Conservation (phyloP, 2,329 filamentous ascomycete genomes). For the Aspergillus pseudoterreus region DNA sequence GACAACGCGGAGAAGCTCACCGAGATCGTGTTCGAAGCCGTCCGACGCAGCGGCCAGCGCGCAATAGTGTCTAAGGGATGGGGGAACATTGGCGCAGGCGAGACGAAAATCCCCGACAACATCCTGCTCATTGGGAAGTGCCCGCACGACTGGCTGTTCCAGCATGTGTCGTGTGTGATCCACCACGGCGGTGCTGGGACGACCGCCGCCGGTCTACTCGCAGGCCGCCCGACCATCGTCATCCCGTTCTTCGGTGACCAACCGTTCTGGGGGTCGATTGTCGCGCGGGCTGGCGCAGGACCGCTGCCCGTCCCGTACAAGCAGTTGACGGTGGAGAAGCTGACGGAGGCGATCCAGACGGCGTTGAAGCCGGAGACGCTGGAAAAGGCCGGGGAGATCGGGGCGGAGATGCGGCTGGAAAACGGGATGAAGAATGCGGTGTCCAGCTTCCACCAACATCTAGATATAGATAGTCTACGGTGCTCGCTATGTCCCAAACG, state of each 20-base stretch:
- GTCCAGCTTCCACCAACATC: constrained; percentile 66
- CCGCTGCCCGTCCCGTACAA: constrained; percentile 68
- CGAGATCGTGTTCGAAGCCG: constrained; percentile 66
- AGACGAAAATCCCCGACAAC: constrained; percentile 65
- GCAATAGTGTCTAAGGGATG: constrained; percentile 84
- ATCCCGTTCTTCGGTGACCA: constrained; percentile 87
- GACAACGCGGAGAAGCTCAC: constrained; percentile 72
- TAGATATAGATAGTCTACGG: constrained; percentile 63
- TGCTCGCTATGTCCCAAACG: constrained; percentile 67
- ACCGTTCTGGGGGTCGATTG: constrained; percentile 78
- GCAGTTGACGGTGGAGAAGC: constrained; percentile 60
- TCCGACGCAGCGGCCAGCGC: constrained; percentile 64
- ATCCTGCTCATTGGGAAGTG: constrained; percentile 82
- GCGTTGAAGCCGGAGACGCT: constrained; percentile 60
- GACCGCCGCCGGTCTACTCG: constrained; percentile 78
- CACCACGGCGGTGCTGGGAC: constrained; percentile 88
- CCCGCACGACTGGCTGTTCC: constrained; percentile 86
- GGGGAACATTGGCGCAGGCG: constrained; percentile 76
- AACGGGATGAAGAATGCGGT: constrained; percentile 61
- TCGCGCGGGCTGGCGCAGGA: constrained; percentile 67
- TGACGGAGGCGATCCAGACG: constrained; percentile 61
- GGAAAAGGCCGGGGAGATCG: constrained; percentile 55
- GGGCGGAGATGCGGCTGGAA: constrained; percentile 64
- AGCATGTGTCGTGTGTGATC: constrained; percentile 74
- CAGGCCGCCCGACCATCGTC: constrained; percentile 75